Base-by-base conservation (phyloP, 2,329 filamentous ascomycete species). In the Fusarium chlamydosporum region DNA sequence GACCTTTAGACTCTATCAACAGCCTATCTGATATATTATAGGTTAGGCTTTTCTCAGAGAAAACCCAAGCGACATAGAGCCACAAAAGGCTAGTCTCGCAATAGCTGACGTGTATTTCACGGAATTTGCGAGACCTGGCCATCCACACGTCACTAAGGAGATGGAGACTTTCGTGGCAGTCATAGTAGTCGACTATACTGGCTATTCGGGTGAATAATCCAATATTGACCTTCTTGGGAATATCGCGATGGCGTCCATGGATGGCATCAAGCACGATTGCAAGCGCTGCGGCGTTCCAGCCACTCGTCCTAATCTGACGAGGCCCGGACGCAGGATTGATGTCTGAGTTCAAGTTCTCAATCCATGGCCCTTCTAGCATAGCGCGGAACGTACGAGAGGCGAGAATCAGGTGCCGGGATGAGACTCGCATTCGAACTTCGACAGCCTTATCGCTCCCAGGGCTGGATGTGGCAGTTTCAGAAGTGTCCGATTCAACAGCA, bases 351-450 rank as follows among this genome's bases (percentile, higher is more conserved):
- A 16, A 1, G 23, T 15, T n/a, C 4, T 64, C 57, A 2, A 26
- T 42, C 43, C 51, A 61, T 2, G 16, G 23, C 0, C 57, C 61
- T 2, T 34, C 16, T 8, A 61, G 15, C 57, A 56, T 64, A 0
- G 9, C 27, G 9, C 27, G 34, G 11, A 52, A 61, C 0, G 35
- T 18, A 0, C 50, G 23, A 0, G 61, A 64, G 4, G 51, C 57
- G 4, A 56, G 35, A 0, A 38, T 37, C 7, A 64, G 5, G 12
- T 62, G 57, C 2, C 18, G 31, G 0, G 51, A 61, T 0, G 50
- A 64, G 8, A 61, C 38, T 1, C 50, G 61, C 26, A 61, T 45
- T 4, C 7, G 42, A 11, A 55, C 9, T 16, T 53, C 27, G 12
- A 23, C 23, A 23, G 23, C 23, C 5, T 23, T 23, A 23, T 23